Evolutionary conservation across 208 protist genomes (phyloP), one percentile per base, ranked within the genome.

Genomic region (Acanthamoeba comandoni): DNA sequence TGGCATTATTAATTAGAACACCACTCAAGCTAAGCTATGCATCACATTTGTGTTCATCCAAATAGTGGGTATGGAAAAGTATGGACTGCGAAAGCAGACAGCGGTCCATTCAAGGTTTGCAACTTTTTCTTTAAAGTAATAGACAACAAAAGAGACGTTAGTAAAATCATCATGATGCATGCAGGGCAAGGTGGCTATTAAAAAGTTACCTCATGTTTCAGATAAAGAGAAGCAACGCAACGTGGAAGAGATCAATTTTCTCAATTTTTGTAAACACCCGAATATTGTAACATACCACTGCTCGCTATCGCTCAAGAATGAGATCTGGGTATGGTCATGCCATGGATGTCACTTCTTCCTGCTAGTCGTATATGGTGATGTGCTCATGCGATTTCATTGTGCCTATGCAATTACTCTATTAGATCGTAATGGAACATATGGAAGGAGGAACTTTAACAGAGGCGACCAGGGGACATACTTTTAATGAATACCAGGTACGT

Each of bases 361-460:
- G 55, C 55, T n/a, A 15, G 55, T 62, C 55, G 15, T n/a, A 19
- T n/a, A 62, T 62, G n/a, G 55, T n/a, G n/a, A n/a, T n/a, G n/a
- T n/a, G n/a, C 5, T 43, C 35, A 43, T 43, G 35, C 35, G 2
- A 5, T 43, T 43, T 43, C 5, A 43, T 43, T 43, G 35, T 43
- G 35, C 2, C 35, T 43, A 43, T 43, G 5, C 35, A 43, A 43
- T 43, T 43, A 43, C 5, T 43, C 5, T 43, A 43, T 48, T 35
- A 86, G 77, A 86, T 86, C 55, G 77, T 86, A 31, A 86, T 64
- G 52, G 77, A 86, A 57, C 29, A 48, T 31, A 86, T 86, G 77
- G 77, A 86, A 29, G 77, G 77, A 24, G 77, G 77, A 29, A 86
- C 77, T 7, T 39, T 86, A 29, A 86, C 77, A 11, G 77, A 86